Evolutionary conservation across 75 land plant species (phyloP).

Genomic region (Sequoiadendron giganteum): DNA sequence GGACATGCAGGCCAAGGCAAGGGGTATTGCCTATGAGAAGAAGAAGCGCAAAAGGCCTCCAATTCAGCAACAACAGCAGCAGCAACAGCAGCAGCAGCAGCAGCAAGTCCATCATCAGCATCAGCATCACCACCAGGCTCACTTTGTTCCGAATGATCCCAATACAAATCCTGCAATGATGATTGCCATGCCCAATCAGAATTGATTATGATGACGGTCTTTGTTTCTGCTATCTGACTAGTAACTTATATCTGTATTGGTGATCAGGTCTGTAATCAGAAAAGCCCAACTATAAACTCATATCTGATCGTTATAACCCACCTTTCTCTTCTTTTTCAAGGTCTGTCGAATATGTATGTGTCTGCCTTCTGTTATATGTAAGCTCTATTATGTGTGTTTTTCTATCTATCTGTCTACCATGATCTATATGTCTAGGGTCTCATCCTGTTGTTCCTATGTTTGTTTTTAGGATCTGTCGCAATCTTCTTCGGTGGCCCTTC

Average conservation of each 20-base stretch:
- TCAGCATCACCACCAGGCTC: constrained; percentile 11
- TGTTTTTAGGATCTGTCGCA: not conserved
- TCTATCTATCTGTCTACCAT: not conserved
- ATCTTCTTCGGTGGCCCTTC: not conserved
- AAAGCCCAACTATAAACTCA: not conserved
- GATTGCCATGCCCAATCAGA: constrained; percentile 9
- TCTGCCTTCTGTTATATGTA: not conserved
- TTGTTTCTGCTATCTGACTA: not conserved
- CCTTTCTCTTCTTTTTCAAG: not conserved
- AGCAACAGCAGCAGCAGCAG: constrained; percentile 15
- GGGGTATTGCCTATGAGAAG: constrained; percentile 73
- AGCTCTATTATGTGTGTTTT: not conserved
- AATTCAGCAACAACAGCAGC: constrained; percentile 8
- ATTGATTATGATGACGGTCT: constrained; percentile 2
- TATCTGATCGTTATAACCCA: not conserved
- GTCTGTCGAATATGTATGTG: not conserved
- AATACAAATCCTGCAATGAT: constrained; percentile 8
- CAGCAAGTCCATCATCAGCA: constrained; percentile 6
- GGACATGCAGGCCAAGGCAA: constrained; percentile 60
- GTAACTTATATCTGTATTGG: not conserved
- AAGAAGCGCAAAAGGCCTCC: constrained; percentile 56
- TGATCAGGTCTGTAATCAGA: constrained; percentile 1
- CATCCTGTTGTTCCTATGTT: not conserved
- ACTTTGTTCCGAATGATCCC: constrained; percentile 13
- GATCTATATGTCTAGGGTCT: not conserved